phyloP scores from a whole-genome alignment of 768 basidiomycete genomes.

The Collybia sp. region DNA sequence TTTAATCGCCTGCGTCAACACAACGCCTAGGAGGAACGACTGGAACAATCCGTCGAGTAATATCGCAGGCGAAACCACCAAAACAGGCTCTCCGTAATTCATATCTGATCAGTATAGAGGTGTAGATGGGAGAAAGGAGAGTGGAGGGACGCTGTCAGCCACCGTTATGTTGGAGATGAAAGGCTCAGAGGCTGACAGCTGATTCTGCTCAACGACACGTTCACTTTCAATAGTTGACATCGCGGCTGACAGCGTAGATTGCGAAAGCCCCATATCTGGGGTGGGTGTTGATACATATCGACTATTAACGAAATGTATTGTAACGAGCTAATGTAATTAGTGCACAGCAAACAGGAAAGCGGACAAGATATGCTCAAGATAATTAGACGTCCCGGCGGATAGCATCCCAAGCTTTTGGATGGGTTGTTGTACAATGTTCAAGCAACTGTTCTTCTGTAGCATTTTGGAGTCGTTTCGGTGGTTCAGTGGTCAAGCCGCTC shows the following conservation, averaged over 20 bases:
- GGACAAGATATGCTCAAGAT: background rate
- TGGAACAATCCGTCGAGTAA: slow-evolving; percentile 43
- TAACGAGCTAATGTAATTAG: slow-evolving; percentile 3
- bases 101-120: slow-evolving; percentile 12
- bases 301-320: background rate
- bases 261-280: background rate
- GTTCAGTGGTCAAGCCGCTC: slow-evolving; percentile 18
- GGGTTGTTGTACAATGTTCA: slow-evolving; percentile 43
- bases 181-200: no score
- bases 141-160: background rate
- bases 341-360: slow-evolving; percentile 1
- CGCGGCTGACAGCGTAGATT: background rate
- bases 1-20: slow-evolving; percentile 32
- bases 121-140: background rate
- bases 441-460: slow-evolving; percentile 39
- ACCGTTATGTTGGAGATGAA: no score
- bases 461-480: slow-evolving; percentile 30
- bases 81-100: slow-evolving; percentile 21
- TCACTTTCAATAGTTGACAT: no score
- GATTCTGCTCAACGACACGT: no score
- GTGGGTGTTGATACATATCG: background rate
- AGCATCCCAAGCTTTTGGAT: slow-evolving; percentile 44
- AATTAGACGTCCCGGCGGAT: slow-evolving; percentile 20
- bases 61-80: slow-evolving; percentile 31
- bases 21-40: slow-evolving; percentile 41